Base-by-base conservation (phyloP, 768 basidiomycete genomes). In the Lactarius akahatsu region DNA sequence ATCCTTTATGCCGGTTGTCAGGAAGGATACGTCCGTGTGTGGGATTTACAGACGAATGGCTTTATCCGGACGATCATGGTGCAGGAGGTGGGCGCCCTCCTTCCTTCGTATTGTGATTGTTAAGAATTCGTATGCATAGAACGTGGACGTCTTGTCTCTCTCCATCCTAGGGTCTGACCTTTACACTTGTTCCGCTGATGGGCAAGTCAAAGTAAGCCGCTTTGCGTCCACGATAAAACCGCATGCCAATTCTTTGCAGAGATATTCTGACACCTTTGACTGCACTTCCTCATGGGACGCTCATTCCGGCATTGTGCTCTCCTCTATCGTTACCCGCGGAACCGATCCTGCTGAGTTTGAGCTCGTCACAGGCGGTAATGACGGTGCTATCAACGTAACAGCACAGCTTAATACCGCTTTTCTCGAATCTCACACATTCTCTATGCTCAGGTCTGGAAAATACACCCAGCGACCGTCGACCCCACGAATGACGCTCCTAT, bases 1-100 rank as follows among this genome's bases (percentile, higher is more conserved):
- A 91, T 92, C 1, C 81, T 98, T 26, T 97, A 90, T 72, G 96
- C 93, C 8, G 96, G 94, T 0, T 91, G 95, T 71, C 96, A 98
- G 76, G 94, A 94, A 69, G 96, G 96, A 3, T 88, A 91, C 71
- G 92, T 98, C 71, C 90, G 90, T 69, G 88, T 98, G 5, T 86
- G 92, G 77, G 96, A 98, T 75, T 77, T 97, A 9, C 94, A 96
- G 74, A 96, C 95, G 0, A 88, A 86, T 69, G 93, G 94, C 0
- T 79, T 92, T 43, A 87, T 98, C 32, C 80, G 96, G 59, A 93
- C 88, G 0, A 89, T 98, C 63, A 89, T 95, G 20, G 89, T 92
- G 1, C 88, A 92, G 70, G 91, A 94, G 79, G 91, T 90, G 57
- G n/a, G 47, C 18, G 79, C 62, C 13, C 11, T 8, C 18, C 30